Base-by-base conservation (phyloP, 148 eudicot genomes). In the Pharnaceum exiguum region DNA sequence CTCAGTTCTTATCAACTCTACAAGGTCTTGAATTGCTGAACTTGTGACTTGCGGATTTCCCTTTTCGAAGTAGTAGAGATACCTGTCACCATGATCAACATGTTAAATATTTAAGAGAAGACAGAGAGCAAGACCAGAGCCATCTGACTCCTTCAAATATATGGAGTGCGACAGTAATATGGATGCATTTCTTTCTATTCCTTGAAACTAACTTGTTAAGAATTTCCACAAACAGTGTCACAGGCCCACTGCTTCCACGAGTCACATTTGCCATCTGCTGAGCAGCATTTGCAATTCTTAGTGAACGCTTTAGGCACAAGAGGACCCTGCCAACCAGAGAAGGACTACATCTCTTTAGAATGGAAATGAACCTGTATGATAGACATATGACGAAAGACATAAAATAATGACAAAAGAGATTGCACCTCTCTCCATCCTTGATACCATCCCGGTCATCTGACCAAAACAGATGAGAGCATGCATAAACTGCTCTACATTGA, bases 381-480 rank as follows among this genome's bases (percentile, higher is more conserved):
- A 31, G 2, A 40, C 6, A 42, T 39, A 13, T 4, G 17, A n/a
- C 16, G 19, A 27, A 17, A n/a, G n/a, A n/a, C n/a, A n/a, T 30
- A 59, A 35, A 30, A 46, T 9, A 18, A 31, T 10, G 3, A 39
- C 24, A 24, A 59, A 33, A 22, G 46, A 18, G 6, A 53, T 39
- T 44, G 21, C 57, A 94, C 99, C 99, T 89, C 77, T 94, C 99
- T 73, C 96, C 99, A 66, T 94, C 99, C 78, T 89, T 89, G 60
- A 83, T 77, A 65, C 87, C 96, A 82, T 80, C 96, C 16, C 78
- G 95, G 62, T 93, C 95, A 70, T 93, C 99, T 26, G 78, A 86
- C 99, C 99, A 93, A 74, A 93, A 93, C 65, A 93, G 87, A 86
- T 93, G 99, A 47, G 99, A 83, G 51, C 99, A 93, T 29, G 91